Conservation (phyloP, 225 moss, liverwort and hornwort species). For the Ulota crispa region DNA sequence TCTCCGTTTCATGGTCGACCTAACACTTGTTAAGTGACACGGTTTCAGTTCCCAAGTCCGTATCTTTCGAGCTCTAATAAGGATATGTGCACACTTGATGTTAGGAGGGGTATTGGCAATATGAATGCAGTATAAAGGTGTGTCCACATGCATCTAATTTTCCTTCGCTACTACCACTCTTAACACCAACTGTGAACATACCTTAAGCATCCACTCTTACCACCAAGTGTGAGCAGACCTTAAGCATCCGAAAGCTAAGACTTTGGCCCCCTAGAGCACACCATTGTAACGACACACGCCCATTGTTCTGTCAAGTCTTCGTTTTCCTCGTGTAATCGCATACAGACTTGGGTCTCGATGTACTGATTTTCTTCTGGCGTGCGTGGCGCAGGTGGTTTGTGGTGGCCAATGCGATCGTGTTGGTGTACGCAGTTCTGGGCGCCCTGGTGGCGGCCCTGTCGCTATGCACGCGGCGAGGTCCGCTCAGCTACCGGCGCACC, state of each 20-base stretch:
- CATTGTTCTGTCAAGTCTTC: neutral
- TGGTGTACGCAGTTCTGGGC: conserved; percentile 50
- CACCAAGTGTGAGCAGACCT: no score
- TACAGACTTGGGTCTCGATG: neutral
- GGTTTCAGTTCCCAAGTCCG: neutral
- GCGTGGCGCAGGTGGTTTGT: conserved; percentile 57
- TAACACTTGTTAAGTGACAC: no score
- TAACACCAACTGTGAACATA: no score
- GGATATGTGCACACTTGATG: no score
- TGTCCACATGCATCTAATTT: no score
- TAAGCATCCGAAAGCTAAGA: neutral
- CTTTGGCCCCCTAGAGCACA: neutral
- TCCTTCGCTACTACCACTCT: no score
- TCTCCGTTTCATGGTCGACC: neutral
- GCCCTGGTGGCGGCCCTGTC: conserved; percentile 38
- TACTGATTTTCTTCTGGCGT: neutral
- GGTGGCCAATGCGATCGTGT: conserved; percentile 51
- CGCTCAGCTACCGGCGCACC: conserved; percentile 46
- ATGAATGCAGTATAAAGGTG: no score
- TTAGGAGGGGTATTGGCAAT: no score
- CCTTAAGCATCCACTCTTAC: no score
- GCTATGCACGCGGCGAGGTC: conserved; percentile 48
- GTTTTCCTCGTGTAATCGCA: neutral
- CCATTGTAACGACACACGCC: neutral
- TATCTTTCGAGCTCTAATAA: neutral